A percentile compares a stretch with the other conserved stretches of the same genome.
These are phyloP conservation scores for Neurospora discreta DNA, from an alignment of 495 filamentous ascomycete species.

Conservation along the genomic window DNA sequence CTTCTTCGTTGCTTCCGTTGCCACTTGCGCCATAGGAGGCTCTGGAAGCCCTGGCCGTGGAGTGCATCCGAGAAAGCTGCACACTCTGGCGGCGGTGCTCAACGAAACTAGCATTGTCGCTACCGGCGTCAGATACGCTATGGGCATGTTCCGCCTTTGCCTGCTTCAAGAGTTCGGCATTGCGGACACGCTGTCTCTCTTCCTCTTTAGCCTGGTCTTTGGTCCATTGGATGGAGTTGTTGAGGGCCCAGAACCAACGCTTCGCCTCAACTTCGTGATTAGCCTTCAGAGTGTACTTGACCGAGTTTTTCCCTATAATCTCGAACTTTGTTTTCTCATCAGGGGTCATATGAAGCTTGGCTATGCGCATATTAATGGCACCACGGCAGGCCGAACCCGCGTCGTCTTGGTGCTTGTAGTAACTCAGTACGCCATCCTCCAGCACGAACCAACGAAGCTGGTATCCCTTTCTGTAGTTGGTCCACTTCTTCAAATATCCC, in stretches of 20 bases:
- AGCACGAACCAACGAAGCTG: slow-evolving; percentile 97
- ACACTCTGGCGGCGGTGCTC: slow-evolving; percentile 35
- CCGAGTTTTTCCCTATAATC: slow-evolving; percentile 94
- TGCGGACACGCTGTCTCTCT: slow-evolving; percentile 58
- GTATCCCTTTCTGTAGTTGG: slow-evolving; percentile 92
- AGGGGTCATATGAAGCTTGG: slow-evolving; percentile 85
- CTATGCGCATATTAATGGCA: slow-evolving; percentile 97
- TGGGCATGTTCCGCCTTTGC: slow-evolving; percentile 37
- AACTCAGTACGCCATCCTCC: slow-evolving; percentile 93
- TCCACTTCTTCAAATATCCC: slow-evolving; percentile 98
- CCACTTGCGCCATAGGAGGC: slow-evolving; percentile 23
- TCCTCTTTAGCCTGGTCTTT: slow-evolving; percentile 94
- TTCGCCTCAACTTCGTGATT: slow-evolving; percentile 93
- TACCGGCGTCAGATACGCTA: slow-evolving; percentile 30
- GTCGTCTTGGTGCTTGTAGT: slow-evolving; percentile 99
- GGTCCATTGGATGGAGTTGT: slow-evolving; percentile 96
- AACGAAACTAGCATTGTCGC: slow-evolving; percentile 39
- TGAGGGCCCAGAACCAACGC: slow-evolving; percentile 95
- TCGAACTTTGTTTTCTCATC: slow-evolving; percentile 96
- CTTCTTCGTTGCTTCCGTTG: slow-evolving; percentile 30
- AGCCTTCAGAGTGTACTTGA: slow-evolving; percentile 94
- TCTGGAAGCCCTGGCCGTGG: slow-evolving; percentile 18
- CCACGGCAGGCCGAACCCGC: slow-evolving; percentile 86
- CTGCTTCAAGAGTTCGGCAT: slow-evolving; percentile 65
- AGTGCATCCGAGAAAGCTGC: slow-evolving; percentile 32